Evolutionary conservation across 2,329 filamentous ascomycete species (phyloP), one percentile per base, ranked within the genome.

Genomic region (Blastomyces silverae): DNA sequence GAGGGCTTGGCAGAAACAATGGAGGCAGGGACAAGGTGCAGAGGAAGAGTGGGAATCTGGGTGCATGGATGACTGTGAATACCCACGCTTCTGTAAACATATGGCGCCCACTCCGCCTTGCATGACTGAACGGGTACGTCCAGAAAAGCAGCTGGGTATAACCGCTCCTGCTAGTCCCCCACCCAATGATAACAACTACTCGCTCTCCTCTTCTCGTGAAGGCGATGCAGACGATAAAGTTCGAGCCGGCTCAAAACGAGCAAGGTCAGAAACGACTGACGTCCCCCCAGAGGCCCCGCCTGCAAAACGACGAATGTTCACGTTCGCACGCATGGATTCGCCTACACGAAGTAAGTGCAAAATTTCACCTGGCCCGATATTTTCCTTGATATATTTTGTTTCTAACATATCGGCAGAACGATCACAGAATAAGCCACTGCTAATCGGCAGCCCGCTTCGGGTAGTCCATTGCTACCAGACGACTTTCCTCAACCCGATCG

Each of bases 1-100:
- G 75, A 78, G 78, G 1, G 68, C 72, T 3, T 84, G 82, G 82
- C 42, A 67, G 61, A 48, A 67, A 62, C 44, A 68, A 66, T 25
- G 65, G n/a, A 46, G 25, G 15, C 28, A n/a, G 55, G 15, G 53
- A 44, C 34, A 61, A 31, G 61, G 64, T 55, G 37, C 48, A 56
- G 57, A 64, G 42, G 52, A n/a, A 2, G 20, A 7, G 62, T 31
- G 46, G 66, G n/a, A 58, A 66, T 28, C 66, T 64, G 57, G 58
- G 15, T 48, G 58, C 7, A 20, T 46, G 25, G n/a, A 7, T 7
- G 58, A 48, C 20, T 60, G 57, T 46, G 28, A 4, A 48, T 20
- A 10, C 57, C 57, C 57, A 2, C 13, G 22, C 31, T 13, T 13
- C 17, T 60, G 57, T 46, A 22, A 2, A n/a, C 5, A 31, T 60